Conservation (phyloP, 108 stramenopile species). For the Pseudonitzschia multiseries region DNA sequence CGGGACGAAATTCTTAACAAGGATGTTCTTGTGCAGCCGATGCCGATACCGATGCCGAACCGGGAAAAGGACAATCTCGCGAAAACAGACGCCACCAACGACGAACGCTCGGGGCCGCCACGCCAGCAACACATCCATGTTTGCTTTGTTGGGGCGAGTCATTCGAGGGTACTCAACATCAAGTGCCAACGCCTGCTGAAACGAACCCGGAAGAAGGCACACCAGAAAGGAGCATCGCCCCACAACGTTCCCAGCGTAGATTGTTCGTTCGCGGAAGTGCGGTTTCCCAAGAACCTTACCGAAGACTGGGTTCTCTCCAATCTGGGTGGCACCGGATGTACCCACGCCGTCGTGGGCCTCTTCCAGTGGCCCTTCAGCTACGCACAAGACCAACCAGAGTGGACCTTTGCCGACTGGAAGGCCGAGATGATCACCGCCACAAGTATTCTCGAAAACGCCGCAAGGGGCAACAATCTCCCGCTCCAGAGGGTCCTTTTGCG, state of each 20-base stretch:
- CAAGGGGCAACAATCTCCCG: neutral
- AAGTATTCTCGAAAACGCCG: neutral
- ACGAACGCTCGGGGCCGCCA: neutral
- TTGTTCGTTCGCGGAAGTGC: neutral
- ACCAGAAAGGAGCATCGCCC: neutral
- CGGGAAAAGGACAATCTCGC: too few relatives aligned
- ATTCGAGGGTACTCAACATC: neutral
- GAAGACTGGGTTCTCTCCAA: neutral
- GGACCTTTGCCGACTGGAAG: neutral
- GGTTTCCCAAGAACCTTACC: neutral
- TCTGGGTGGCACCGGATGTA: neutral
- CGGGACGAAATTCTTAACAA: too few relatives aligned
- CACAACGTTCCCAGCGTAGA: neutral
- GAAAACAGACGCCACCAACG: too few relatives aligned
- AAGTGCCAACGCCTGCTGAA: neutral
- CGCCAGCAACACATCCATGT: conserved; percentile 5
- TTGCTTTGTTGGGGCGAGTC: conserved; percentile 5
- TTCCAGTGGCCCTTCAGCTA: conserved; percentile 9
- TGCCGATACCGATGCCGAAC: too few relatives aligned
- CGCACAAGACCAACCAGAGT: neutral
- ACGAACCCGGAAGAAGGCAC: neutral
- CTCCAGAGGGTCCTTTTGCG: neutral
- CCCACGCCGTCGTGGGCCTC: conserved; percentile 1
- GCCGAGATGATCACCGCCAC: neutral
- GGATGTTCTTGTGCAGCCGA: too few relatives aligned